Evolutionary conservation across 148 eudicot genomes (phyloP).

Genomic region (Fallopia convolvulus): DNA sequence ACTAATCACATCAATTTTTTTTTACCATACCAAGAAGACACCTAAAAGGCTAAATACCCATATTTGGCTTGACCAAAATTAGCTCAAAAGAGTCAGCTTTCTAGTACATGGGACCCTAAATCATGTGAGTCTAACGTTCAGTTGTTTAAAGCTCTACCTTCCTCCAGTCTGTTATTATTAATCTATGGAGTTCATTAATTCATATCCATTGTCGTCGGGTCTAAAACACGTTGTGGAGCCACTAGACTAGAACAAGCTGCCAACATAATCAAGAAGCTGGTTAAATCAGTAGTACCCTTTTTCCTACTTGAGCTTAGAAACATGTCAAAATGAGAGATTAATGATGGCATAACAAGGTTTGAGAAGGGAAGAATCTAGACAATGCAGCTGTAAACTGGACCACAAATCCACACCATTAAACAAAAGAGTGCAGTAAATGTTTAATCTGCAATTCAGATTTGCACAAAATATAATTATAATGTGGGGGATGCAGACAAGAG

Average conservation of each 20-base stretch:
- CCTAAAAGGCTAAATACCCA: background rate
- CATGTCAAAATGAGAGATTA: background rate
- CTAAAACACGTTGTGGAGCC: too few species aligned
- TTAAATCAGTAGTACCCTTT: background rate
- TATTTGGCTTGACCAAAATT: background rate
- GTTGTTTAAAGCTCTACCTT: background rate
- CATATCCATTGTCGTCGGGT: background rate
- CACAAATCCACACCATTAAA: constrained; percentile 10
- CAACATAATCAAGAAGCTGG: background rate
- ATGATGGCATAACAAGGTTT: background rate
- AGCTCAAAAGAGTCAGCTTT: constrained; percentile 1
- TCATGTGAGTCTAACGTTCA: background rate
- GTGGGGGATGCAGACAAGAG: constrained; percentile 4
- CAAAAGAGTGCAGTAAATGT: constrained; percentile 8
- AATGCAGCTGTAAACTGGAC: constrained; percentile 4
- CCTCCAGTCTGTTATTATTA: too few species aligned
- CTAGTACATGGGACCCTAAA: background rate
- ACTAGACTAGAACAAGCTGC: too few species aligned
- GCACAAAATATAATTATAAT: constrained; percentile 1
- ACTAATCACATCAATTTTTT: background rate
- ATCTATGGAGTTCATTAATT: background rate
- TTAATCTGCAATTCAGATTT: constrained; percentile 9
- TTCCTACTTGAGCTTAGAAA: background rate
- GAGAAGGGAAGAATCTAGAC: background rate
- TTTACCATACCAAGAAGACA: background rate